A percentile compares a stretch with the other conserved stretches of the same genome.
These are phyloP conservation scores for Dentipellis fragilis DNA, from an alignment of 768 basidiomycete genomes.

Conservation along the genomic window DNA sequence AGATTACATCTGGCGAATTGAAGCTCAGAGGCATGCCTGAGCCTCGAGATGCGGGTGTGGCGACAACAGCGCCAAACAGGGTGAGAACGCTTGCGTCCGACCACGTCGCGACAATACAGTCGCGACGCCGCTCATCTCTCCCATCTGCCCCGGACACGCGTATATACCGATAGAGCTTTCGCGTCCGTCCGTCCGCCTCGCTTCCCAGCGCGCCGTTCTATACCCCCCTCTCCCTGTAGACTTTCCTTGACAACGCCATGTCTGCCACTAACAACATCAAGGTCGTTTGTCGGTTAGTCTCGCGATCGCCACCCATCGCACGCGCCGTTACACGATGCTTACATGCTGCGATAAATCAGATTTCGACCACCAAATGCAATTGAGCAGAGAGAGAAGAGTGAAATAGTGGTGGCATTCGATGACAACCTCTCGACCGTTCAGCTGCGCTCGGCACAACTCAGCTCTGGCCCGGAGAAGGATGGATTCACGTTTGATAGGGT, in stretches of 20 bases:
- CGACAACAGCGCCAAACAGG: background rate
- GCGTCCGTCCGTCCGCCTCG: background rate
- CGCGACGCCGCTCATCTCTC: background rate
- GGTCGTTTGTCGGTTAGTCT: slow-evolving; percentile 92
- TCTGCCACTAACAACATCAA: slow-evolving; percentile 89
- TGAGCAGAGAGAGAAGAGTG: slow-evolving; percentile 79
- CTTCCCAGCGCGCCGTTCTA: background rate
- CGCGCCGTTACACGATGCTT: slow-evolving; percentile 3
- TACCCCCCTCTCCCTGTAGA: slow-evolving; percentile 12
- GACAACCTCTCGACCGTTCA: slow-evolving; percentile 79
- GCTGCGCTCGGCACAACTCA: slow-evolving; percentile 58
- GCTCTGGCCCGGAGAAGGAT: slow-evolving; percentile 86
- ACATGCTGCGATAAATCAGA: slow-evolving; percentile 27
- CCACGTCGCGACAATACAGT: background rate
- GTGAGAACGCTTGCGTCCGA: background rate
- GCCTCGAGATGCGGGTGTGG: background rate
- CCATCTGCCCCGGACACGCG: background rate
- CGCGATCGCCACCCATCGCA: slow-evolving; percentile 5
- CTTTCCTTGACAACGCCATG: slow-evolving; percentile 42
- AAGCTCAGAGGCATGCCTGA: no score
- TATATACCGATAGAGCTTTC: background rate
- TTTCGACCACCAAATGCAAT: slow-evolving; percentile 94
- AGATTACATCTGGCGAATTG: no score
- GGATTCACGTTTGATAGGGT: slow-evolving; percentile 98
- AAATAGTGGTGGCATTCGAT: slow-evolving; percentile 83